These are phyloP conservation scores for Cystobasidium onofrii DNA, from an alignment of 768 basidiomycete species.

Conservation along the genomic window DNA sequence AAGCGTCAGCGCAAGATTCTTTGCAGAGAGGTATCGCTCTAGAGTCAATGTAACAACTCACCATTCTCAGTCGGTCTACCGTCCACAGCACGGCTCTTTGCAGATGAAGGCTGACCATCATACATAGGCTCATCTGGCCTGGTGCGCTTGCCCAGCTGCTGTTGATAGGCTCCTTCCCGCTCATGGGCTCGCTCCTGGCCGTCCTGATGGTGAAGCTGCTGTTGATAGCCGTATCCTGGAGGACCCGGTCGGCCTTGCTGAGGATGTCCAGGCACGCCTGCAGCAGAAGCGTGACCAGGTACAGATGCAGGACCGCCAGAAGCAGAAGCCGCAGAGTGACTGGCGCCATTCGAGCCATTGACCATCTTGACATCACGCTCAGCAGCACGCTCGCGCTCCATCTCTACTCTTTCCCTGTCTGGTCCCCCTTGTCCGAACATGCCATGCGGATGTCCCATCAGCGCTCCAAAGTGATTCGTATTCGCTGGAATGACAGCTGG, in stretches of 20 bases:
- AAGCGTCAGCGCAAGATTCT: neutral
- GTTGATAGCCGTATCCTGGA: neutral
- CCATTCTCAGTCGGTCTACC: conserved; percentile 6
- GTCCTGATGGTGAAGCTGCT: neutral
- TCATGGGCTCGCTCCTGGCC: neutral
- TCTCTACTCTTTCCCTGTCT: conserved; percentile 1
- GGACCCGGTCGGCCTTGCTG: neutral
- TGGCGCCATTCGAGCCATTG: neutral
- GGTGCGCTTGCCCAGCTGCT: conserved; percentile 12
- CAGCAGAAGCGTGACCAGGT: neutral
- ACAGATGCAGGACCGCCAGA: neutral
- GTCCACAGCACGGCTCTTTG: neutral
- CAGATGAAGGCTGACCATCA: neutral
- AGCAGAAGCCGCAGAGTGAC: neutral
- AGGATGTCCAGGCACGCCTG: neutral
- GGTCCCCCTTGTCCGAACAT: conserved; percentile 23
- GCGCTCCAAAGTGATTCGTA: conserved; percentile 30
- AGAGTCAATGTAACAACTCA: neutral
- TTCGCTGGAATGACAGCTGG: conserved; percentile 19
- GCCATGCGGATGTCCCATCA: conserved; percentile 29
- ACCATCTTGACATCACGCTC: neutral
- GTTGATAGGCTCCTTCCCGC: neutral
- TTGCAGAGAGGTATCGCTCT: neutral
- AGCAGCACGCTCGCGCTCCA: neutral
- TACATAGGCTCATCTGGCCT: conserved; percentile 6